These are phyloP conservation scores for Coemansia sp. DNA, from an alignment of 371 early-diverging fungal species.

Conservation along the genomic window DNA sequence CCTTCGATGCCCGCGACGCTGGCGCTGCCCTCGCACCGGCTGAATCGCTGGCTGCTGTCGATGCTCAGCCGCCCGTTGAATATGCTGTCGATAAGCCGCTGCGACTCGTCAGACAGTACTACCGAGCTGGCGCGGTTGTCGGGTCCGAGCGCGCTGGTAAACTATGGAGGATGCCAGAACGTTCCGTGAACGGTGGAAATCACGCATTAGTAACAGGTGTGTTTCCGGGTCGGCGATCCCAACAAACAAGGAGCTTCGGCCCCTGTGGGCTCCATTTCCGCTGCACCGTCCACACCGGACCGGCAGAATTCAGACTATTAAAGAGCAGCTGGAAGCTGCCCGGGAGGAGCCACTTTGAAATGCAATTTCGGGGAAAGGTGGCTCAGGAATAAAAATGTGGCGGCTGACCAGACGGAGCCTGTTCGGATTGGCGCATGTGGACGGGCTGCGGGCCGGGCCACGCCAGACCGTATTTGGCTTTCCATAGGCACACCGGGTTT, in stretches of 20 bases:
- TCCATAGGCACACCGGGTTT: neutral
- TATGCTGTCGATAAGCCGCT: constrained; percentile 41
- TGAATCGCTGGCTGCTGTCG: constrained; percentile 16
- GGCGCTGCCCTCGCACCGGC: constrained; percentile 15
- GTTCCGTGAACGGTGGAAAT: neutral
- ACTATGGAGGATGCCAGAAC: constrained; percentile 1
- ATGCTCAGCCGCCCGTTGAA: constrained; percentile 46
- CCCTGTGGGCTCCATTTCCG: neutral
- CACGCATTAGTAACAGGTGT: neutral
- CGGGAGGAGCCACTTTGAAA: too few relatives aligned
- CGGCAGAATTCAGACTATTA: neutral
- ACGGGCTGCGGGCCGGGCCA: too few relatives aligned
- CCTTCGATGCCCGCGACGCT: neutral
- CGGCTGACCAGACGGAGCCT: neutral
- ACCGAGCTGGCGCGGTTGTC: constrained; percentile 19
- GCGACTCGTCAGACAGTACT: constrained; percentile 38
- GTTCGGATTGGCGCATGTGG: too few relatives aligned
- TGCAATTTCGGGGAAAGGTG: too few relatives aligned
- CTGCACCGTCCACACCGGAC: neutral
- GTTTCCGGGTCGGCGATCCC: constrained; percentile 8
- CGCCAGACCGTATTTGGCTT: neutral
- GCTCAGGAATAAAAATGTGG: neutral
- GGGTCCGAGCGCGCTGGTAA: constrained; percentile 19
- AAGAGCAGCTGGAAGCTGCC: neutral
- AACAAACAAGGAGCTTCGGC: constrained; percentile 5